Conservation (phyloP, 495 filamentous ascomycete species). For the Neurospora sp. region DNA sequence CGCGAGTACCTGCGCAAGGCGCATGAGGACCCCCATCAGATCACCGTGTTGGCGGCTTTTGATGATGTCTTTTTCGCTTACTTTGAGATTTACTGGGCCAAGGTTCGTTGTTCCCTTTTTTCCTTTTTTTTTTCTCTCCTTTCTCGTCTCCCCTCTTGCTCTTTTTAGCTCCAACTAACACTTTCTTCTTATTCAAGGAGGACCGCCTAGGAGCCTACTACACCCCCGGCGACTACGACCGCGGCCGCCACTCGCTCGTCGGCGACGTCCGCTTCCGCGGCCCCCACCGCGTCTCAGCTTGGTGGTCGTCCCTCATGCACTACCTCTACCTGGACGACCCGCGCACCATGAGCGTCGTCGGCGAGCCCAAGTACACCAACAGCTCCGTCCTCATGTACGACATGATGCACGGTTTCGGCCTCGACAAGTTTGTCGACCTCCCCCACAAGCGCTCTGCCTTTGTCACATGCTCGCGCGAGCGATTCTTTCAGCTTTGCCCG, state of each 20-base stretch:
- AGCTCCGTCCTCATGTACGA: constrained; percentile 55
- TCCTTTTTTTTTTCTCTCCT: no score
- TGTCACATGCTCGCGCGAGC: constrained; percentile 48
- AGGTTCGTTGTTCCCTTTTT: constrained; percentile 30
- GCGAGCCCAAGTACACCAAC: constrained; percentile 54
- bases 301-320: constrained; percentile 61
- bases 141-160: no score
- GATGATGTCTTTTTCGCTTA: constrained; percentile 54
- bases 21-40: constrained; percentile 52
- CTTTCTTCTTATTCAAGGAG: constrained; percentile 34
- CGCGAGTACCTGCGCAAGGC: constrained; percentile 48
- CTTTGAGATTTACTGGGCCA: constrained; percentile 63
- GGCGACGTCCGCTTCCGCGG: constrained; percentile 54
- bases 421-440: constrained; percentile 57
- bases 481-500: constrained; percentile 59
- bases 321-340: constrained; percentile 62
- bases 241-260: constrained; percentile 58
- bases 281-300: constrained; percentile 54
- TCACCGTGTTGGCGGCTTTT: constrained; percentile 52
- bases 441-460: constrained; percentile 58
- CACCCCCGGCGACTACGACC: constrained; percentile 51
- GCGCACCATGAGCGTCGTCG: constrained; percentile 50
- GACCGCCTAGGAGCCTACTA: constrained; percentile 59
- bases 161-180: not conserved
- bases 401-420: constrained; percentile 51